Base-by-base conservation (phyloP, 495 filamentous ascomycete species). In the Xylona heveae region DNA sequence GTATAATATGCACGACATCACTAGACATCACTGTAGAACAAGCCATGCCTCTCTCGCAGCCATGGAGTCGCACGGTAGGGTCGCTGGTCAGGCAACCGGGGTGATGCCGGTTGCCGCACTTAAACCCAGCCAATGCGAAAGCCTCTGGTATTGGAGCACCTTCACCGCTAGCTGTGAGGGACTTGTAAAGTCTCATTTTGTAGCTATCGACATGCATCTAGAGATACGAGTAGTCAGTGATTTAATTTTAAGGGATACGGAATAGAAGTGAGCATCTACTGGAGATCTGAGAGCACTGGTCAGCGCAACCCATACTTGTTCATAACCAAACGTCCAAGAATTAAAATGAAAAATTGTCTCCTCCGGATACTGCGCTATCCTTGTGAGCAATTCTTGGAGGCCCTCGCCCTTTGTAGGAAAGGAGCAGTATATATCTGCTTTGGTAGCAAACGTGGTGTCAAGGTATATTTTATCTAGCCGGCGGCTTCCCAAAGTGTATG, bases 241-340 rank as follows among this genome's bases (percentile, higher is more conserved):
- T 16, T 12, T 13, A 6, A 16, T 14, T 18, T 25, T 18, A 9
- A 19, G 16, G 17, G 23, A 34, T 1, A n/a, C n/a, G n/a, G 3
- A 16, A 6, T 15, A 23, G 22, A 17, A 31, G 17, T 10, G 16
- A 0, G 4, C 18, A 31, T 37, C 13, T 53, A 77, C 78, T 51
- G 65, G 68, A 2, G 69, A 69, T 15, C 64, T 49, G 2, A 94
- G 53, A 6, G 66, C 63, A 8, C 70, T 64, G 1, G 80, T 71
- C 8, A 95, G 53, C 3, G 81, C 76, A 34, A 80, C 57, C 83
- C 83, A 94, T 0, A 92, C 81, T 34, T 93, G 78, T 48, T 92
- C 81, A 43, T 64, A 74, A 31, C 85, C 85, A 47, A 88, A 90
- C 1, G 85, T 95, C 85, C 84, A 94, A 2, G 83, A 66, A 30